Conservation (phyloP, 2,329 filamentous ascomycete species). For the Hymenotorrendiella dingleyae region DNA sequence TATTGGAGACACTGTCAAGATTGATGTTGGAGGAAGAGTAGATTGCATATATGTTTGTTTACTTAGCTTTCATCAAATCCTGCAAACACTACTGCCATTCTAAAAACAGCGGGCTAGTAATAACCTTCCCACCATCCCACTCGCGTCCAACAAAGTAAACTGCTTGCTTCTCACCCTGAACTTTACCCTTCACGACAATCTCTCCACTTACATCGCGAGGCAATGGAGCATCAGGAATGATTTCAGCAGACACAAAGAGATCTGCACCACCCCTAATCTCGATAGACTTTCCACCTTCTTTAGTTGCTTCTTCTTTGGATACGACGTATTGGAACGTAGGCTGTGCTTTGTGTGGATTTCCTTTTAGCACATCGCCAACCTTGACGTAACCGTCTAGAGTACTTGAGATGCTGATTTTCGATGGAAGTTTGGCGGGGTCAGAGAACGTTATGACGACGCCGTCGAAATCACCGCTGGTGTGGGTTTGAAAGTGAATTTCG, state of each 20-base stretch:
- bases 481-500: constrained; percentile 23
- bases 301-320: constrained; percentile 8
- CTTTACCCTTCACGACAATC: constrained; percentile 8
- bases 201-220: constrained; percentile 19
- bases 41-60: too few species aligned
- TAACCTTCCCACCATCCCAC: constrained; percentile 20
- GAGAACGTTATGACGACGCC: constrained; percentile 26
- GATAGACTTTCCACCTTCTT: constrained; percentile 14
- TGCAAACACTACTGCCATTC: too few species aligned
- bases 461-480: constrained; percentile 30
- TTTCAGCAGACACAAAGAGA: constrained; percentile 23
- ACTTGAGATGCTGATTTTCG: constrained; percentile 20
- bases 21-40: too few species aligned
- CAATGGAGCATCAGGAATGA: constrained; percentile 17
- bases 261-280: constrained; percentile 24
- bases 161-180: constrained; percentile 7
- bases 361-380: constrained; percentile 25
- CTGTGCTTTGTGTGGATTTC: constrained; percentile 28
- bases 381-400: constrained; percentile 29
- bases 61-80: too few species aligned
- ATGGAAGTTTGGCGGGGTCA: constrained; percentile 3
- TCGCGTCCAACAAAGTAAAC: constrained; percentile 22
- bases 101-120: constrained; percentile 21
- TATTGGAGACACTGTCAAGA: too few species aligned
- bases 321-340: constrained; percentile 18